Conservation (phyloP, 2,329 filamentous ascomycete species). For the Mollisia scopiformis region DNA sequence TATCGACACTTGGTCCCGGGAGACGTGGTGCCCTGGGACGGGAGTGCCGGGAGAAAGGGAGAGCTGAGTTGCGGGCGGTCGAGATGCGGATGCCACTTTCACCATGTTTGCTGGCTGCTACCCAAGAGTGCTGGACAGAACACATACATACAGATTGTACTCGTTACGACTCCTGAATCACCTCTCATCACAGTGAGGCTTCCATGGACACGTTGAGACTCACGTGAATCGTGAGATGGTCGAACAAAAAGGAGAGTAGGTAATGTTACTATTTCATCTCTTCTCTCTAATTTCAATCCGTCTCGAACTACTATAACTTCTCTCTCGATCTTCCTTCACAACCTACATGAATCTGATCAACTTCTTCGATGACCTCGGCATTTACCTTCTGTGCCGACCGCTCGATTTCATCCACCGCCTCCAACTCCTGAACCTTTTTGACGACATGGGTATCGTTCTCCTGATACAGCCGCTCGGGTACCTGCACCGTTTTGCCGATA, state of each 20-base stretch:
- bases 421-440: constrained; percentile 24
- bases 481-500: constrained; percentile 20
- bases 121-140: too few species aligned
- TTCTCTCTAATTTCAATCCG: not conserved
- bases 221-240: not conserved
- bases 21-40: not conserved
- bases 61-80: not conserved
- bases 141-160: not conserved
- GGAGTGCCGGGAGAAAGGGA: too few species aligned
- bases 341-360: constrained; percentile 17
- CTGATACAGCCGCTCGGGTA: constrained; percentile 25
- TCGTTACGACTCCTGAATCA: not conserved
- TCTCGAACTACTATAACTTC: not conserved
- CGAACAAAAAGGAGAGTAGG: not conserved
- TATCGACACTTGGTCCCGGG: too few species aligned
- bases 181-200: not conserved
- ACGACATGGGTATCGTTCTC: constrained; percentile 29
- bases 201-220: not conserved
- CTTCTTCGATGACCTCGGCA: constrained; percentile 31
- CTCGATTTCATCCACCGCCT: constrained; percentile 17
- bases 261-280: not conserved
- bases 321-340: not conserved
- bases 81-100: not conserved
- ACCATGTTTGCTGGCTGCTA: not conserved
- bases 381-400: constrained; percentile 23